These are phyloP conservation scores for Graphilbum ipis-grandicollis DNA, from an alignment of 2,329 filamentous ascomycete species.

Conservation along the genomic window DNA sequence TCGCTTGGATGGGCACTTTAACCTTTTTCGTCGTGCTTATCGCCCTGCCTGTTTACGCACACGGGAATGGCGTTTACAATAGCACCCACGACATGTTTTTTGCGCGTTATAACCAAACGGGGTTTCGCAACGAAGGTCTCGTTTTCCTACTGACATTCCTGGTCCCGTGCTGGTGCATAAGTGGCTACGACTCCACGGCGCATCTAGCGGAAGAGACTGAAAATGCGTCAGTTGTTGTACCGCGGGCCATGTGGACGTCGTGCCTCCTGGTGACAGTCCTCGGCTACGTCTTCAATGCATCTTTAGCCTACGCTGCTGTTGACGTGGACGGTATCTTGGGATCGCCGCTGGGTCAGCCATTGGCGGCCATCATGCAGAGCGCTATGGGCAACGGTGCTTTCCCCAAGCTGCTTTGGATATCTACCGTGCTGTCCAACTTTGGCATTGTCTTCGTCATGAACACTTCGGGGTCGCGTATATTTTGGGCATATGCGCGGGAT, in stretches of 20 bases:
- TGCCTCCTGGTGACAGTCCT: neutral
- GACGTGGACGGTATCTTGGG: slow-evolving; percentile 3
- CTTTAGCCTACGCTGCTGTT: slow-evolving; percentile 1
- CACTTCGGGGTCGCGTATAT: slow-evolving; percentile 3
- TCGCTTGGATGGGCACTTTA: slow-evolving; percentile 1
- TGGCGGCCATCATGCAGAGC: slow-evolving; percentile 1
- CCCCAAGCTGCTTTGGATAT: slow-evolving; percentile 2
- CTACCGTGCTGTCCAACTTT: slow-evolving; percentile 4
- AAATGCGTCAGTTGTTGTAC: slow-evolving; percentile 1
- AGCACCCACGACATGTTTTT: slow-evolving; percentile 3
- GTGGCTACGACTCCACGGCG: slow-evolving; percentile 3
- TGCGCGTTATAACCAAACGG: neutral
- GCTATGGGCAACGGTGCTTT: slow-evolving; percentile 1
- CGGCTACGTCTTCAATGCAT: slow-evolving; percentile 3
- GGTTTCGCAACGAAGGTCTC: slow-evolving; percentile 1
- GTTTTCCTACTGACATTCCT: slow-evolving; percentile 3
- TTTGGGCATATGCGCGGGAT: slow-evolving; percentile 3
- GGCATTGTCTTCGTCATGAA: slow-evolving; percentile 5
- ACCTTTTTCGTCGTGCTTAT: slow-evolving; percentile 2
- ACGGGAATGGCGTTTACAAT: neutral
- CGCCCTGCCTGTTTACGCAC: slow-evolving; percentile 1
- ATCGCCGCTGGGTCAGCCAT: slow-evolving; percentile 2
- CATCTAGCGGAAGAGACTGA: slow-evolving; percentile 2
- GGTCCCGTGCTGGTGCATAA: slow-evolving; percentile 4
- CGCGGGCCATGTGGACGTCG: slow-evolving; percentile 4